A percentile compares a stretch with the other conserved stretches of the same genome.
phyloP scores from a whole-genome alignment of 768 basidiomycete genomes.

The Boletellus sp. region DNA sequence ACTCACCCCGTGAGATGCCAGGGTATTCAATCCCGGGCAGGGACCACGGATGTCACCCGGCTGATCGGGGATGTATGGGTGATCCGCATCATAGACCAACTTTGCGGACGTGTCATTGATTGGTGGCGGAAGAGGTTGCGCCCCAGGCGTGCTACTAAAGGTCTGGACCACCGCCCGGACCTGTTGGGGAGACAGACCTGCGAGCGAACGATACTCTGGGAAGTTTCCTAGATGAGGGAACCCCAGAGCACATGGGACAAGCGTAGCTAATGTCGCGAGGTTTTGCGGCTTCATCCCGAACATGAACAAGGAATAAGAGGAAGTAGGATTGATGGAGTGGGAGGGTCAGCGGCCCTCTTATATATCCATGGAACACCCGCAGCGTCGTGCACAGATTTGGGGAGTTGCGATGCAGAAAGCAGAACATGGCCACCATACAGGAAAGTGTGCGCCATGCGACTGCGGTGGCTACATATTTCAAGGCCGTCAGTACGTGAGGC shows the following conservation, averaged over 20 bases:
- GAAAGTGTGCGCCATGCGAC: too few species aligned
- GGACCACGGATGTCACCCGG: constrained; percentile 27
- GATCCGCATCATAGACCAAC: constrained; percentile 15
- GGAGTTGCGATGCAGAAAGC: too few species aligned
- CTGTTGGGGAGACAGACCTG: constrained; percentile 15
- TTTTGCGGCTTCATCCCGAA: constrained; percentile 2
- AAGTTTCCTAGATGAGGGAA: constrained; percentile 16
- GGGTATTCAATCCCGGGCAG: constrained; percentile 24
- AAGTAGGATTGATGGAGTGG: too few species aligned
- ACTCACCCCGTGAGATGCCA: constrained; percentile 28
- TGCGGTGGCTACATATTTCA: too few species aligned
- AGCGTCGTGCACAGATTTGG: too few species aligned
- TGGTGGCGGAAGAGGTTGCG: constrained; percentile 21
- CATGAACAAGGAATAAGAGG: too few species aligned
- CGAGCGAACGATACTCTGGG: constrained; percentile 21
- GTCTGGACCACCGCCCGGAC: constrained; percentile 10
- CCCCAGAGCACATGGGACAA: constrained; percentile 8
- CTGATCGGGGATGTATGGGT: constrained; percentile 11
- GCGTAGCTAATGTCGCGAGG: neutral
- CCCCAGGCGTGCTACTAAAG: constrained; percentile 19
- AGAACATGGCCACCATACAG: too few species aligned
- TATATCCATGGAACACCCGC: too few species aligned
- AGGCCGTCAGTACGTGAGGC: too few species aligned
- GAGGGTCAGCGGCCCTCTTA: too few species aligned
- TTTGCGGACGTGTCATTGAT: constrained; percentile 25